Evolutionary conservation across 108 stramenopile genomes (phyloP), one percentile per base, ranked within the genome.

Genomic region (Schizochytrium sp.): DNA sequence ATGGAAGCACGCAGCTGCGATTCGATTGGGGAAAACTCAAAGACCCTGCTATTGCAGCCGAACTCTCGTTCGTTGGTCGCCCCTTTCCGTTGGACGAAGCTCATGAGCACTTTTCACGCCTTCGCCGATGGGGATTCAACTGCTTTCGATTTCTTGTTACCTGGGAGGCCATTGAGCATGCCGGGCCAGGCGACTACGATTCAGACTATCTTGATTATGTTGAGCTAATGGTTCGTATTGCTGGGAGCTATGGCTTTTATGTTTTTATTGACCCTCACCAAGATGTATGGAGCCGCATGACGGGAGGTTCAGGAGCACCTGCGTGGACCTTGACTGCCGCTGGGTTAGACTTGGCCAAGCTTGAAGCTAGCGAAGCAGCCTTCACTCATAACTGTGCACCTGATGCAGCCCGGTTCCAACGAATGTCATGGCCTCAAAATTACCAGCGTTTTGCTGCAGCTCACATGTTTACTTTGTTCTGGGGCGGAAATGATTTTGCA

Each of bases 241-340:
- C 90, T 17, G 56, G 55, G 49, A 87, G 87, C 8, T 90, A 72
- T 56, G 91, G 88, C 0, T 88, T 93, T 41, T 87, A 44, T 19
- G 76, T 91, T 10, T 93, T 90, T 61, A 72, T 93, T 3, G 92
- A 93, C 69, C 90, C 89, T 4, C 92, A 93, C 87, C 92, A 93
- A 87, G 92, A 93, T 61, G 92, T 93, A 12, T 93, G 92, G 92
- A 90, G 91, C 87, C 91, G 92, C n/a, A 91, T 90, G 91, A 93
- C 91, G 0, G 92, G 92, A 7, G 92, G 92, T 40, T 91, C 91
- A 40, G 92, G 92, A 3, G 92, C 92, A 19, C 92, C 92, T 10
- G 61, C 91, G 0, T 93, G 92, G 92, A 93, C 92, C 3, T 91
- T 93, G 90, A 90, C 91, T 13, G 12, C 87, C 49, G 92, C 59